phyloP scores from a whole-genome alignment of 306 rosid species.

The Quercus aquifolioides region DNA sequence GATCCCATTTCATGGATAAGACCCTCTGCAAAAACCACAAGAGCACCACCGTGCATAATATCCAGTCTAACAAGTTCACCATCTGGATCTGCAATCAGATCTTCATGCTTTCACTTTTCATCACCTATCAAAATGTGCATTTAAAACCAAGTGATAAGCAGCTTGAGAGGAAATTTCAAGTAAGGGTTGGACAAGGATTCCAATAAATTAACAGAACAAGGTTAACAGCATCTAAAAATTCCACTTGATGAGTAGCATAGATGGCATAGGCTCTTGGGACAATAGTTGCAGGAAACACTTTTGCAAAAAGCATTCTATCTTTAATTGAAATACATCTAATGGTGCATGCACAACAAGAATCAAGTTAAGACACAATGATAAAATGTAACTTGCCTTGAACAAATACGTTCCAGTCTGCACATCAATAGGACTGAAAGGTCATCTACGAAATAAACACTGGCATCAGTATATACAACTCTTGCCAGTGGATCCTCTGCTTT shows the following conservation, averaged over 20 bases:
- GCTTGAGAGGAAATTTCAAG: neutral
- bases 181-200: neutral
- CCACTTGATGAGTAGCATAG: slow-evolving; percentile 85
- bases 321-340: slow-evolving; percentile 1
- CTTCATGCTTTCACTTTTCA: slow-evolving; percentile 70
- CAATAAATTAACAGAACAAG: slow-evolving; percentile 55
- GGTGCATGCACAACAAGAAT: slow-evolving; percentile 1
- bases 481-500: slow-evolving; percentile 90
- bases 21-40: slow-evolving; percentile 97
- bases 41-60: slow-evolving; percentile 42
- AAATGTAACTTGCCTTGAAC: slow-evolving; percentile 50
- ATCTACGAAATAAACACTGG: slow-evolving; percentile 78
- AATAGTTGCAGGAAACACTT: slow-evolving; percentile 73
- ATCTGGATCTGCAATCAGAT: slow-evolving; percentile 48
- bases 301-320: slow-evolving; percentile 45
- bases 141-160: neutral
- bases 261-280: slow-evolving; percentile 64
- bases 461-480: slow-evolving; percentile 73
- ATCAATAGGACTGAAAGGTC: slow-evolving; percentile 94
- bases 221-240: slow-evolving; percentile 82
- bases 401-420: slow-evolving; percentile 80
- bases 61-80: slow-evolving; percentile 58
- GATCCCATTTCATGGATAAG: slow-evolving; percentile 90
- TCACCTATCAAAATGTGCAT: slow-evolving; percentile 44
- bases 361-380: neutral